Base-by-base conservation (phyloP, 345 rosid species). In the Lenwebbia sp. region DNA sequence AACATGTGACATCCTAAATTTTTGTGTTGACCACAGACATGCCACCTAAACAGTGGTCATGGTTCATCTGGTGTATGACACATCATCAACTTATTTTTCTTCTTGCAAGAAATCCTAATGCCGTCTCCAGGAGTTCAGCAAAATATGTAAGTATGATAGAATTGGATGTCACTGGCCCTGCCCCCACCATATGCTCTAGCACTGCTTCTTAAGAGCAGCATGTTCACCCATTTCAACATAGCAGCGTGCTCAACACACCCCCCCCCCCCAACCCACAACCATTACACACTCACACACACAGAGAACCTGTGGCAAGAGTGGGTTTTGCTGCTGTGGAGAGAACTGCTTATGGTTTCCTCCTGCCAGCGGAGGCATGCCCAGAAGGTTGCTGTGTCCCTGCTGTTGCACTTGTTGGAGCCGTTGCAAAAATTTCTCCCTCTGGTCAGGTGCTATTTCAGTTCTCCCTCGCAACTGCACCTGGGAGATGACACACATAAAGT, bases 391-490 rank as follows among this genome's bases (percentile, higher is more conserved):
- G 23, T 93, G 96, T 88, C 98, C 95, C 88, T 94, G 98, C 83
- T 92, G 97, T 88, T 97, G 99, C 82, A 96, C 97, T 90, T 94
- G 97, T 89, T 98, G 99, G 22, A 92, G 91, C 57, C 96, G 93
- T 88, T 96, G 98, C 90, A 98, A 84, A 86, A 86, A 98, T 85
- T 96, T 93, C 92, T 96, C 99, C 90, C 98, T 94, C 82, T 94
- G 95, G 89, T 98, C 99, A 83, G 99, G 96, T 51, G 96, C 92
- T 89, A 98, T 95, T 91, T 96, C 99, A 88, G 99, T 88, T 93
- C 99, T 95, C 81, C 91, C 92, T 88, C 98, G 99, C 85, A 92
- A 87, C 91, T 95, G 96, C 76, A 94, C 94, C 94, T 90, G 86
- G 86, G 88, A 88, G 86, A 49, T 51, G 83, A 52, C 84, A 30